Base-by-base conservation (phyloP, 176 grass and related monocot genomes). In the Musa itinerans region DNA sequence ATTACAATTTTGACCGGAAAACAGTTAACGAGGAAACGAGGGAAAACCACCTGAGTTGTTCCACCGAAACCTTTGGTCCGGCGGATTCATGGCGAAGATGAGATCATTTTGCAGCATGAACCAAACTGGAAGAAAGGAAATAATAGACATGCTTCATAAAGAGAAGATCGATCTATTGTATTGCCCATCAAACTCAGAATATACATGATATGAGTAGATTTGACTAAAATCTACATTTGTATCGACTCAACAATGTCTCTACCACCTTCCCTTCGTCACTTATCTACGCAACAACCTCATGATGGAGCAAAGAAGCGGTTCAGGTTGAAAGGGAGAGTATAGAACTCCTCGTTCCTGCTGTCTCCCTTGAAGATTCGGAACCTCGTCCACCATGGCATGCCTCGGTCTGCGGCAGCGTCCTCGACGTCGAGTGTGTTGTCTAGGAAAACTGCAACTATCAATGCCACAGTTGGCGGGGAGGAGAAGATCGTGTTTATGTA, bases 271-370 rank as follows among this genome's bases (percentile, higher is more conserved):
- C 34, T 43, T 43, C 4, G 34, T 62, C 57, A 19, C 34, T 43
- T 5, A 15, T 62, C 20, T 8, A 15, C 15, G 6, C 20, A 62
- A n/a, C 9, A 19, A 0, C 20, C 57, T n/a, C 76, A 96, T 53
- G 86, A 78, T 9, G 88, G 90, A 52, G 90, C 86, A 86, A 94
- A 91, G 83, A 99, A 99, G 52, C 88, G 91, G 58, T 99, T 87
- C 73, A 99, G 91, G 73, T 89, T 92, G 84, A 94, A 94, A 0
- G 95, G 95, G 26, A 99, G 75, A 76, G 88, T 91, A 74, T 99
- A 99, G 84, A 99, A 94, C 86, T 99, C 95, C 80, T 92, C 90
- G 74, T 89, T 99, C 78, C 95, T 78, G 86, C 78, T 81, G 80
- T 99, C 95, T 74, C 88, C 95, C 58, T 94, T 94, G 86, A 91